phyloP scores from a whole-genome alignment of 495 filamentous ascomycete genomes.

The Podospora bellae-mahoneyi region DNA sequence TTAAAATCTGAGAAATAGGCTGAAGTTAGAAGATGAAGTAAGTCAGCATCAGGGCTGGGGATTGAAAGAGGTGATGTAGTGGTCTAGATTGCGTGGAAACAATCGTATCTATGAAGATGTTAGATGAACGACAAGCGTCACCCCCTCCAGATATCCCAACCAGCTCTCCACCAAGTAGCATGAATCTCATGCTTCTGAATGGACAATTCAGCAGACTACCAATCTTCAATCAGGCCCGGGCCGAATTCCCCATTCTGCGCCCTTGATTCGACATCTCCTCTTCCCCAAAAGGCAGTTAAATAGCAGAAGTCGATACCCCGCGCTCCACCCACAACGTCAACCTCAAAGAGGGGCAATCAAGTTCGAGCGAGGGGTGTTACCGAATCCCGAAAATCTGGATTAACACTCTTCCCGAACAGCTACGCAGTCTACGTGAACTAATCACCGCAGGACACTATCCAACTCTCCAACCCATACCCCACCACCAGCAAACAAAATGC shows the following conservation, averaged over 20 bases:
- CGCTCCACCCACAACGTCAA: neutral
- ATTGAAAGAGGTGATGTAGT: neutral
- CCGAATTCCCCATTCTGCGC: neutral
- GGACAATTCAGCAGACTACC: neutral
- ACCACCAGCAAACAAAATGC: neutral
- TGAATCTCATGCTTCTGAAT: neutral
- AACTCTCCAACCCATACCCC: neutral
- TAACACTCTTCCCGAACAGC: neutral
- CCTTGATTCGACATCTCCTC: neutral
- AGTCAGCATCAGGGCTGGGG: neutral
- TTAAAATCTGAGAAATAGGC: neutral
- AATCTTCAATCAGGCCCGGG: neutral
- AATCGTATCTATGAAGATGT: no score
- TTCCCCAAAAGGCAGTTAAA: neutral
- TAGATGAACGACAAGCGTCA: neutral
- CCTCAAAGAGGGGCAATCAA: neutral
- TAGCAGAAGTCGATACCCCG: neutral
- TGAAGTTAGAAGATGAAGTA: neutral
- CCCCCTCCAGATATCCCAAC: neutral
- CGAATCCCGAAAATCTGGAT: neutral
- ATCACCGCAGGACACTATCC: neutral
- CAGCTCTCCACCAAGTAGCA: neutral
- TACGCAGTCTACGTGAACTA: neutral
- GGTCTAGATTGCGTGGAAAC: no score
- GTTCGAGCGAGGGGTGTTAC: neutral